Evolutionary conservation across 2,329 filamentous ascomycete genomes (phyloP), one percentile per base, ranked within the genome.

Genomic region (Paraphoma sp.): DNA sequence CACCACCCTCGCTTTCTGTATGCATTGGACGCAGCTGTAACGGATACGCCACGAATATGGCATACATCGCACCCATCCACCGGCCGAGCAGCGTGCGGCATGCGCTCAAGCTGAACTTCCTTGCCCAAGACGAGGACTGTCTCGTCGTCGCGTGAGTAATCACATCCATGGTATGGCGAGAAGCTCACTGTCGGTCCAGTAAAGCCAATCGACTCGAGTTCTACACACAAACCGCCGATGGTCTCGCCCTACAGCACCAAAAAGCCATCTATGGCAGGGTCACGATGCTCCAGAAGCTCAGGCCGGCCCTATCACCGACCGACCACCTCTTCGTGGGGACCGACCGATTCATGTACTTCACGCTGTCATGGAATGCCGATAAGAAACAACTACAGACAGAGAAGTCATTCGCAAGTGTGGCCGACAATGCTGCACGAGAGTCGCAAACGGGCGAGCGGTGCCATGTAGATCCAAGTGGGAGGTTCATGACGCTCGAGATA

Each of bases 271-370:
- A 94, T 74, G 95, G 94, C 73, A 91, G 90, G 64, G 88, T 98
- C 65, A 89, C 90, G 7, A 91, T 97, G 82, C 84, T 97, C 12
- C 86, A 95, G 70, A 89, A 88, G 69, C 82, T 99, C 46, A 87
- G 87, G 28, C 92, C 93, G 6, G 86, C 87, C 47, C 86, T 91
- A 65, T 88, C 89, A 29, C 78, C 83, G 5, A 92, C 88, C 46
- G 93, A 98, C 66, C 87, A 97, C 59, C 86, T 99, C 58, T 97
- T 99, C 73, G 85, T 99, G 54, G 94, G 93, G 48, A 99, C 95
- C 45, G 90, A 97, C 72, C 87, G 90, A 53, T 90, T 91, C 66
- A 89, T 93, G 69, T 98, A 97, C 79, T 97, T 98, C 76, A 96
- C 92, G 1, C 77, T 97, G 17, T 87, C 84, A 14, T 99, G 95